Conservation (phyloP, 805 yeast species). For the Nakazawaea peltata region DNA sequence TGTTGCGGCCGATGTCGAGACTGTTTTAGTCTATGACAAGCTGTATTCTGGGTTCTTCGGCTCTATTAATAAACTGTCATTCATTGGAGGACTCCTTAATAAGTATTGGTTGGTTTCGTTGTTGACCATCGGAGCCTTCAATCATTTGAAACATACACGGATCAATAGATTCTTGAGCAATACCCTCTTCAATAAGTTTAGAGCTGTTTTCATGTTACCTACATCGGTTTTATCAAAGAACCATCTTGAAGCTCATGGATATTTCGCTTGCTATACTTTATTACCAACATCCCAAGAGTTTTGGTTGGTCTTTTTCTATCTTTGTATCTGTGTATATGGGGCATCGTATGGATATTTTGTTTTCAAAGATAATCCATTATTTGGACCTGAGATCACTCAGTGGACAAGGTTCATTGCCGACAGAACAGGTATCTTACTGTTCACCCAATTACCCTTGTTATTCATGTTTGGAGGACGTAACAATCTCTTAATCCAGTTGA, state of each 20-base stretch:
- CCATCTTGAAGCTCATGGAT: constrained; percentile 18
- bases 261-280: constrained; percentile 14
- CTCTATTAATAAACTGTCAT: constrained; percentile 12
- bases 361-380: constrained; percentile 10
- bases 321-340: constrained; percentile 10
- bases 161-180: constrained; percentile 1
- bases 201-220: constrained; percentile 17
- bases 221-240: constrained; percentile 9
- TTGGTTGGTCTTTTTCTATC: constrained; percentile 12
- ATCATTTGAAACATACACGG: constrained; percentile 11
- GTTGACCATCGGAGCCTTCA: constrained; percentile 12
- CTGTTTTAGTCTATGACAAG: constrained; percentile 3
- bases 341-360: constrained; percentile 12
- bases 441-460: constrained; percentile 37
- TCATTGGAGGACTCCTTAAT: constrained; percentile 13
- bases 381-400: constrained; percentile 15
- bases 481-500: constrained; percentile 42
- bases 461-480: constrained; percentile 52
- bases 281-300: constrained; percentile 22
- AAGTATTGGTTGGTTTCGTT: constrained; percentile 17
- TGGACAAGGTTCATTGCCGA: constrained; percentile 41
- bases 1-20: constrained; percentile 7
- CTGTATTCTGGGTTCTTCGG: constrained; percentile 16
- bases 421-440: constrained; percentile 43
- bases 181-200: constrained; percentile 9